A percentile compares a stretch with the other conserved stretches of the same genome.
phyloP scores from a whole-genome alignment of 495 filamentous ascomycete species.

The Talaromyces proteolyticus region DNA sequence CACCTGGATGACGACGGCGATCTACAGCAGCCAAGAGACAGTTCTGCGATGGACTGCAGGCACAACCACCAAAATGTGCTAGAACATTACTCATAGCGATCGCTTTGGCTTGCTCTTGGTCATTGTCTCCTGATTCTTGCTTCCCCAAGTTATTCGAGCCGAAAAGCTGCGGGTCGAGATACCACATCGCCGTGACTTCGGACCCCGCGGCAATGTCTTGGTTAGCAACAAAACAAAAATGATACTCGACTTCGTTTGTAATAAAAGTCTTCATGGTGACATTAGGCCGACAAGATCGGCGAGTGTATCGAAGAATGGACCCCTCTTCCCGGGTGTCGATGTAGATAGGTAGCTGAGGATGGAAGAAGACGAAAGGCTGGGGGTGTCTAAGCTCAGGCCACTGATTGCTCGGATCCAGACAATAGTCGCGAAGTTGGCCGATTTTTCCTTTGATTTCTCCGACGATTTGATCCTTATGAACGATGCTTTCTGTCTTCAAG shows the following conservation, averaged over 20 bases:
- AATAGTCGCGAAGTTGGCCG: conserved; percentile 73
- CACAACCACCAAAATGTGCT: conserved; percentile 83
- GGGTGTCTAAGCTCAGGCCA: conserved; percentile 75
- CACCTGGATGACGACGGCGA: conserved; percentile 50
- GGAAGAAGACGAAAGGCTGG: conserved; percentile 81
- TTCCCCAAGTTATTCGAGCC: conserved; percentile 43
- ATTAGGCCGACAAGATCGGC: conserved; percentile 86
- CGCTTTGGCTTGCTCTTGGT: conserved; percentile 38
- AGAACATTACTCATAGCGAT: conserved; percentile 67
- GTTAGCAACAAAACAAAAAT: conserved; percentile 84
- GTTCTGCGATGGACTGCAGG: conserved; percentile 58
- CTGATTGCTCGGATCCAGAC: conserved; percentile 61
- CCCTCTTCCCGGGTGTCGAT: conserved; percentile 87
- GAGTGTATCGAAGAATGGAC: conserved; percentile 73
- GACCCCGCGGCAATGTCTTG: conserved; percentile 57
- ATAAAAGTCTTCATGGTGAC: conserved; percentile 74
- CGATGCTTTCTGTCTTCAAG: conserved; percentile 56
- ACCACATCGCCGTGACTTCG: conserved; percentile 65
- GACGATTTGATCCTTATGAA: conserved; percentile 63
- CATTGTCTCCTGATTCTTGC: conserved; percentile 34
- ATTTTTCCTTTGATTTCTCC: conserved; percentile 86
- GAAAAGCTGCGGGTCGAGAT: conserved; percentile 45
- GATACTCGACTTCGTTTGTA: conserved; percentile 67
- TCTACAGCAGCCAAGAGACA: conserved; percentile 74
- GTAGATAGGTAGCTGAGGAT: conserved; percentile 74